phyloP scores from a whole-genome alignment of 2,329 filamentous ascomycete species.

The Delphinella strobiligena region DNA sequence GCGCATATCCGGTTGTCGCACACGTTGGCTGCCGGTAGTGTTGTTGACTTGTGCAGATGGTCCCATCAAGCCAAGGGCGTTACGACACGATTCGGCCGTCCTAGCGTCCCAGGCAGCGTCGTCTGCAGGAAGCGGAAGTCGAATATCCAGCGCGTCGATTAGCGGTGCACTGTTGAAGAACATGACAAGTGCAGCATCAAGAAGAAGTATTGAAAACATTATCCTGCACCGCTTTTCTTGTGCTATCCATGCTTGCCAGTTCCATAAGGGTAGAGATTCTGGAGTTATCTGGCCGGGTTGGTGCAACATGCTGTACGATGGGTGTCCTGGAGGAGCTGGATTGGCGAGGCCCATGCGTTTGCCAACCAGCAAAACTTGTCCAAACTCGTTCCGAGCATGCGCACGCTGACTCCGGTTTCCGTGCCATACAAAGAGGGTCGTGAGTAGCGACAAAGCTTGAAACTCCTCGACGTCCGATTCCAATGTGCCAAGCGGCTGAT shows the following conservation, averaged over 20 bases:
- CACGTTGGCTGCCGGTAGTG: constrained; percentile 47
- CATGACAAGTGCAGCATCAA: constrained; percentile 53
- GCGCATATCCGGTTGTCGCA: constrained; percentile 53
- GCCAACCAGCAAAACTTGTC: constrained; percentile 44
- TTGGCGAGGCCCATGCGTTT: constrained; percentile 46
- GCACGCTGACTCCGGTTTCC: constrained; percentile 55
- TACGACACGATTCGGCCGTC: constrained; percentile 46
- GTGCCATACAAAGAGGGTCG: constrained; percentile 56
- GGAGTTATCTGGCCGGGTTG: constrained; percentile 33
- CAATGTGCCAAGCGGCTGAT: constrained; percentile 26
- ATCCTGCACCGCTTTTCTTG: constrained; percentile 57
- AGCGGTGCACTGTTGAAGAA: constrained; percentile 59
- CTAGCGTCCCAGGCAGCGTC: constrained; percentile 63
- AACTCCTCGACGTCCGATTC: constrained; percentile 48
- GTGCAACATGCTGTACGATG: constrained; percentile 48
- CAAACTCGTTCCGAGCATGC: constrained; percentile 47
- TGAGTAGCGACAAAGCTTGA: constrained; percentile 52
- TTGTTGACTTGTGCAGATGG: constrained; percentile 46
- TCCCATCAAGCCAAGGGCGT: constrained; percentile 53
- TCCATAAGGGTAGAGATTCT: constrained; percentile 42
- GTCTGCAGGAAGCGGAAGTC: constrained; percentile 57
- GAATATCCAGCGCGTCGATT: constrained; percentile 52
- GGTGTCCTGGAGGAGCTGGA: constrained; percentile 36
- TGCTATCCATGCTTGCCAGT: constrained; percentile 56
- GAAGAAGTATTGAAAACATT: constrained; percentile 53